These are phyloP conservation scores for Scytalidium sp. DNA, from an alignment of 2,329 filamentous ascomycete genomes.

Conservation along the genomic window DNA sequence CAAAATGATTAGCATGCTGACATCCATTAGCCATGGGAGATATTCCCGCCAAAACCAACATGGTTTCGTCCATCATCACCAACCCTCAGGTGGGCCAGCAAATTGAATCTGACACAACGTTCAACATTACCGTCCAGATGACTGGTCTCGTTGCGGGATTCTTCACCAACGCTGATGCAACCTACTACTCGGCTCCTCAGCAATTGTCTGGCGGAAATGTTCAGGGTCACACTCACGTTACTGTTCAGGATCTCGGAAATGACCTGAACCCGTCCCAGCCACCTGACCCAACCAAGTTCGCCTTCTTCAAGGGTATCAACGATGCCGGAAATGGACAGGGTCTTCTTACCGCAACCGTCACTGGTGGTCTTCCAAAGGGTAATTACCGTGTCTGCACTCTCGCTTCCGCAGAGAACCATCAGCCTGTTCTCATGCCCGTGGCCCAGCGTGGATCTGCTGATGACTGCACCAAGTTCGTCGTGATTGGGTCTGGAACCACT, in stretches of 20 bases:
- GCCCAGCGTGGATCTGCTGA: slow-evolving; percentile 42
- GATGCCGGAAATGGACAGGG: slow-evolving; percentile 35
- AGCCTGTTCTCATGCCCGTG: slow-evolving; percentile 40
- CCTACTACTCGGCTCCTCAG: slow-evolving; percentile 37
- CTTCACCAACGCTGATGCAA: slow-evolving; percentile 35
- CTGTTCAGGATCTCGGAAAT: slow-evolving; percentile 33
- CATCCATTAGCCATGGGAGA: slow-evolving; percentile 29
- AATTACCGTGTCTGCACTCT: slow-evolving; percentile 44
- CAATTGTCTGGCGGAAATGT: slow-evolving; percentile 28
- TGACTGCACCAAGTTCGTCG: slow-evolving; percentile 42
- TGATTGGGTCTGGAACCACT: slow-evolving; percentile 21
- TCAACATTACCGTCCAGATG: slow-evolving; percentile 31
- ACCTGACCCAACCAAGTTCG: slow-evolving; percentile 30
- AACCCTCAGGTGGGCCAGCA: slow-evolving; percentile 20
- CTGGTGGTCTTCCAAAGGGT: slow-evolving; percentile 37
- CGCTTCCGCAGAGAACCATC: slow-evolving; percentile 38
- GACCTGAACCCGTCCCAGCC: slow-evolving; percentile 26
- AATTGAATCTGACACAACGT: slow-evolving; percentile 23
- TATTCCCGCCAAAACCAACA: slow-evolving; percentile 26
- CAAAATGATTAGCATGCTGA: slow-evolving; percentile 21
- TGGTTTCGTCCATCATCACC: slow-evolving; percentile 29
- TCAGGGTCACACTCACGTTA: slow-evolving; percentile 37
- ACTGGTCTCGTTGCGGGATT: slow-evolving; percentile 31
- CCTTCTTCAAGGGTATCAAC: slow-evolving; percentile 41
- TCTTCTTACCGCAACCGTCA: slow-evolving; percentile 32